Conservation (phyloP, 345 rosid genomes). For the Heritiera littoralis region DNA sequence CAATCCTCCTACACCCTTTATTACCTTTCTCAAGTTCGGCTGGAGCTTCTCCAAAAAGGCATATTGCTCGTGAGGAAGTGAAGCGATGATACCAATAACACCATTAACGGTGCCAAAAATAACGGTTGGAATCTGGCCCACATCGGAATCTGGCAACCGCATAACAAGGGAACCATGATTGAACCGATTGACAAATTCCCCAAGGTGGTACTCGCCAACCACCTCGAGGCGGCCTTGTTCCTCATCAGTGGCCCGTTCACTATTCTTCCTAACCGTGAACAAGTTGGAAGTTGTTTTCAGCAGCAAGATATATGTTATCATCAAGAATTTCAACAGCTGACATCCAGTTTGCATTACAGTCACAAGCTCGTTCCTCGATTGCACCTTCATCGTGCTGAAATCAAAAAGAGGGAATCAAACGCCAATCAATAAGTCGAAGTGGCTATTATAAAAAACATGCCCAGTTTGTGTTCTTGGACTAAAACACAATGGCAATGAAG, state of each 20-base stretch:
- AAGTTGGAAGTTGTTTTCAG: constrained; percentile 83
- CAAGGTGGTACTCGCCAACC: constrained; percentile 89
- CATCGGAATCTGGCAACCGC: constrained; percentile 88
- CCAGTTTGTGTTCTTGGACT: background rate
- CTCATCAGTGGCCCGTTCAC: constrained; percentile 85
- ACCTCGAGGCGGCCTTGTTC: no score
- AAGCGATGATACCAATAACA: constrained; percentile 89
- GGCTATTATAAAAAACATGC: background rate
- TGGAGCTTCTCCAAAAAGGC: constrained; percentile 78
- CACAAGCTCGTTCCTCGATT: constrained; percentile 86
- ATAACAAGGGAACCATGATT: constrained; percentile 94
- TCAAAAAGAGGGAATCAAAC: background rate
- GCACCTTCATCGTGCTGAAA: constrained; percentile 90
- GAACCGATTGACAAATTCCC: constrained; percentile 88
- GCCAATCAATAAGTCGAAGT: background rate
- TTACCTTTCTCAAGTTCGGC: constrained; percentile 73
- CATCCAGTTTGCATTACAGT: constrained; percentile 92
- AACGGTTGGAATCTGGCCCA: constrained; percentile 81
- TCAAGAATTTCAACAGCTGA: constrained; percentile 90
- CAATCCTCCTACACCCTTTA: constrained; percentile 93
- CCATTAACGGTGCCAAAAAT: constrained; percentile 88
- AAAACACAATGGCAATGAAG: constrained; percentile 1
- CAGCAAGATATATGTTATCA: constrained; percentile 80
- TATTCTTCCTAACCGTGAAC: constrained; percentile 80
- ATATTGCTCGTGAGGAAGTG: constrained; percentile 79